Base-by-base conservation (phyloP, 768 basidiomycete genomes). In the Auriculariales sp. region DNA sequence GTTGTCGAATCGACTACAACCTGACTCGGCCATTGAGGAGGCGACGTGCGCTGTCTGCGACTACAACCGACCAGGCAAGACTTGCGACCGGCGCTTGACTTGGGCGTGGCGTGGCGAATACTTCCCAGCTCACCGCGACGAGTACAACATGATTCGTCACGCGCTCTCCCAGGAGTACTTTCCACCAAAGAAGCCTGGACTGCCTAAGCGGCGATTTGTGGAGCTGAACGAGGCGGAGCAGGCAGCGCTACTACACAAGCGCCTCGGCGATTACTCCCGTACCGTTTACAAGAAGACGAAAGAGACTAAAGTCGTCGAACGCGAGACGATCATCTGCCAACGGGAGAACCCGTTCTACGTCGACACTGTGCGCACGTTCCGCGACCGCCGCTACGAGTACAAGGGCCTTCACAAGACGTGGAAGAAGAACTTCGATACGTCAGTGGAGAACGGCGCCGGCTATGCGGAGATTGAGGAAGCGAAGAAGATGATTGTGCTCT, bases 21-120 rank as follows among this genome's bases (percentile, higher is more conserved):
- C 95, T 2, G 95, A 99, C 66, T 95, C 95, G 2, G 86, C 98
- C 69, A 84, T 97, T 9, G 90, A 93, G 59, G 95, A 98, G 63
- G 80, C 94, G 17, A 84, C 83, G 15, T 99, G 95, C 59, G 95
- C 95, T 1, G 92, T 97, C 2, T 99, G 95, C 67, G 95, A 99
- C 66, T 98, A 84, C 64, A 99, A 99, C 58, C 78, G 93, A 7
- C 93, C 95, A 0, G 90, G 88, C 19, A 99, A 99, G 68, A 75
- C 78, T 10, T 99, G 95, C 64, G 95, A 98, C 61, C 71, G 95
- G 42, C 75, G 87, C 30, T 72, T 99, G 59, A 82, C 90, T 36
- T 99, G 95, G 95, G 93, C 95, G 1, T 99, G 95, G 95, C 71
- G 95, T 62, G 95, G 95, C 49, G 95, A 98, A 58, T 99, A 83